These are phyloP conservation scores for Penicillium expansum DNA, from an alignment of 2,329 filamentous ascomycete genomes.

Conservation along the genomic window DNA sequence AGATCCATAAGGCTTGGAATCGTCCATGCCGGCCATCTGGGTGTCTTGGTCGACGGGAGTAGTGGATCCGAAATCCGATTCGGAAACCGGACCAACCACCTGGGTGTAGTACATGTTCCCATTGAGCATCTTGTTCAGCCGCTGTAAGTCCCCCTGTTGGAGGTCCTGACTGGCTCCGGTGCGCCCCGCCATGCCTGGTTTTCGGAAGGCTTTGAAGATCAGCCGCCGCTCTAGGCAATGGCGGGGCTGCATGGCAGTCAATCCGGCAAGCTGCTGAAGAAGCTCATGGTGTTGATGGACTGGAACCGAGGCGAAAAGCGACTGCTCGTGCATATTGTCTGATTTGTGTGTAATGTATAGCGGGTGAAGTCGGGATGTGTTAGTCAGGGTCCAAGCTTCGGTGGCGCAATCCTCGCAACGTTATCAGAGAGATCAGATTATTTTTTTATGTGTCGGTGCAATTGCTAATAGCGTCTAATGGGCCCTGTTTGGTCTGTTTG, in stretches of 20 bases:
- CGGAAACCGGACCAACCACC: constrained; percentile 47
- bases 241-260: constrained; percentile 61
- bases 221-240: constrained; percentile 55
- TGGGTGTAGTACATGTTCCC: constrained; percentile 56
- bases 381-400: constrained; percentile 26
- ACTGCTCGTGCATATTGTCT: constrained; percentile 58
- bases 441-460: constrained; percentile 13
- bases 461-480: constrained; percentile 13
- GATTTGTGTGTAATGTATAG: background rate
- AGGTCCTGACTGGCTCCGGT: constrained; percentile 47
- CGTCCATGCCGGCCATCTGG: constrained; percentile 30
- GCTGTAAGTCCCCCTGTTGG: constrained; percentile 44
- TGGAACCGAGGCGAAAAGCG: constrained; percentile 60
- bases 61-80: constrained; percentile 36
- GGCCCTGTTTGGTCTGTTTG: background rate
- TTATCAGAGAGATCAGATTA: constrained; percentile 9
- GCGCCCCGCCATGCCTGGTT: constrained; percentile 43
- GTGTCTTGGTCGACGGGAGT: constrained; percentile 31
- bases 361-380: constrained; percentile 22
- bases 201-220: constrained; percentile 56
- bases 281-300: constrained; percentile 58
- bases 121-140: constrained; percentile 47
- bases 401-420: constrained; percentile 10
- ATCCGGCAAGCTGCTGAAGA: constrained; percentile 59
- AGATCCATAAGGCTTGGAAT: constrained; percentile 5